phyloP scores from a whole-genome alignment of 441 rosid species.

The Jatropha multifida region DNA sequence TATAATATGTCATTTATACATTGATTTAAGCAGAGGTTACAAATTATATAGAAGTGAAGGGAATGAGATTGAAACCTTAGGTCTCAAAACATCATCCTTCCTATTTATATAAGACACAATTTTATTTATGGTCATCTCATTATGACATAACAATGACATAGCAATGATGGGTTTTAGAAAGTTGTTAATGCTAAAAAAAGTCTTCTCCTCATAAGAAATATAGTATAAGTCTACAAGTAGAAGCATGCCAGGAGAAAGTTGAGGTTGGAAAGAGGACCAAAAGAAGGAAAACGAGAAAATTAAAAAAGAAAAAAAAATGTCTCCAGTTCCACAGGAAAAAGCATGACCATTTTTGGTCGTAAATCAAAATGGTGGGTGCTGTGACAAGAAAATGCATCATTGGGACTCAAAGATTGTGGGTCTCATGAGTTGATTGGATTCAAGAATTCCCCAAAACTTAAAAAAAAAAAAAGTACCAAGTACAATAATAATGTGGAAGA shows the following conservation, averaged over 20 bases:
- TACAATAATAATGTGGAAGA: slow-evolving; percentile 17
- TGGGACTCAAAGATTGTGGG: slow-evolving; percentile 18
- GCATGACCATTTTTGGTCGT: slow-evolving; percentile 7
- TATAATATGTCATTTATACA: no score
- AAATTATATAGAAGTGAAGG: no score
- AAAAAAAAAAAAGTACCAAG: slow-evolving; percentile 15
- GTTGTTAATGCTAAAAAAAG: background rate
- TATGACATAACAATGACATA: no score
- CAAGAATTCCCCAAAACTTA: slow-evolving; percentile 10
- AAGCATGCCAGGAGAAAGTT: background rate
- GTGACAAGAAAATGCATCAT: slow-evolving; percentile 12
- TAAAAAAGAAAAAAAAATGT: background rate
- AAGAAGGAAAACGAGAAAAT: background rate
- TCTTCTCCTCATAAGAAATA: background rate
- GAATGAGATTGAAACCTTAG: no score
- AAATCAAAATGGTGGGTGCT: slow-evolving; percentile 18
- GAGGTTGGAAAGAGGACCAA: background rate
- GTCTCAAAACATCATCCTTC: no score
- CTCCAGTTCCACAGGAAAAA: slow-evolving; percentile 11
- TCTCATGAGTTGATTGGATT: slow-evolving; percentile 23
- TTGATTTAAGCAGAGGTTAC: no score
- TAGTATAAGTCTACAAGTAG: background rate
- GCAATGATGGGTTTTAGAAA: no score
- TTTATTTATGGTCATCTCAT: no score
- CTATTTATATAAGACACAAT: no score